A percentile compares a stretch with the other conserved stretches of the same genome.
These are phyloP conservation scores for Exophiala calicioides DNA, from an alignment of 2,329 filamentous ascomycete genomes.

Conservation along the genomic window DNA sequence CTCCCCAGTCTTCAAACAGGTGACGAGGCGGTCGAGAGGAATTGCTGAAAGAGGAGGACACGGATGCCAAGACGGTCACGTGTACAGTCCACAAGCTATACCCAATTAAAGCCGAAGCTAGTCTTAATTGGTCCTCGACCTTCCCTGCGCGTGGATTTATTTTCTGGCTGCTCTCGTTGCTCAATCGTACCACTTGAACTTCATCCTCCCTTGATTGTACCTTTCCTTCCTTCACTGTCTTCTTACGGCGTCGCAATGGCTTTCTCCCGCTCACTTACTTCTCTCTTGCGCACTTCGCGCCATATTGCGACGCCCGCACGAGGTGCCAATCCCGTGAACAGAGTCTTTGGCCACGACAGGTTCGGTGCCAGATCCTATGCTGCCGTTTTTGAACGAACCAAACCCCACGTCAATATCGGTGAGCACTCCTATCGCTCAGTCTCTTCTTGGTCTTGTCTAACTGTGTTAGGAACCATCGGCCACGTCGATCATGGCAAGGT, in stretches of 20 bases:
- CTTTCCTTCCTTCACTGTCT: slow-evolving; percentile 20
- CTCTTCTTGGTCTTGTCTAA: not conserved
- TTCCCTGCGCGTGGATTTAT: no score
- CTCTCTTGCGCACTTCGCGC: slow-evolving; percentile 80
- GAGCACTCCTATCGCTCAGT: slow-evolving; percentile 35
- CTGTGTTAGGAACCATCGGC: slow-evolving; percentile 81
- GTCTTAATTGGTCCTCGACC: not conserved
- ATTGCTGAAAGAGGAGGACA: no score
- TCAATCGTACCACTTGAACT: slow-evolving; percentile 2
- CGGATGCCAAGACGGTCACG: no score
- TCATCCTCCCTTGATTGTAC: slow-evolving; percentile 6
- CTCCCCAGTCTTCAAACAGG: no score
- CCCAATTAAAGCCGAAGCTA: not conserved
- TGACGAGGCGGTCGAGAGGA: no score
- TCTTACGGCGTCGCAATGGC: slow-evolving; percentile 64
- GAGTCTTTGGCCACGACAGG: slow-evolving; percentile 49
- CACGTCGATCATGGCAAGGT: slow-evolving; percentile 99
- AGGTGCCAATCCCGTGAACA: slow-evolving; percentile 73
- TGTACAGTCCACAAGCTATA: no score
- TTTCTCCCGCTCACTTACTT: slow-evolving; percentile 74
- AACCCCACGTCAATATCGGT: slow-evolving; percentile 99
- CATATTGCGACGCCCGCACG: slow-evolving; percentile 69
- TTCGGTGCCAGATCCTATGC: slow-evolving; percentile 58
- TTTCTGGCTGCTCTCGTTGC: slow-evolving; percentile 8
- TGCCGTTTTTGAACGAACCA: slow-evolving; percentile 76